Percentiles rank a stretch among this genome's conserved stretches.
Conservation (phyloP, 352 stramenopile species). For the Pythium sukuiense region DNA sequence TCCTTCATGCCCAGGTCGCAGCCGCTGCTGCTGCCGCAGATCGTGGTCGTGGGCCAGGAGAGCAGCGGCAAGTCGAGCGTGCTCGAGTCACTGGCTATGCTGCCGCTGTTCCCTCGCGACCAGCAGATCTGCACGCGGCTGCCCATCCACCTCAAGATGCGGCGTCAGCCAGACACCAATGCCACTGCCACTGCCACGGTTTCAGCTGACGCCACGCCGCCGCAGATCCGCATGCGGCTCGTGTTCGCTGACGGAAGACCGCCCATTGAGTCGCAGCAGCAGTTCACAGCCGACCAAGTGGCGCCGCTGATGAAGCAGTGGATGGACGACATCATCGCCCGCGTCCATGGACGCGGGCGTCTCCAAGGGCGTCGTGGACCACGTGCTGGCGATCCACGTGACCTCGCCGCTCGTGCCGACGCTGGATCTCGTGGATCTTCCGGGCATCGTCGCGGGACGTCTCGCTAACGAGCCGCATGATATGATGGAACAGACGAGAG, state of each 20-base stretch:
- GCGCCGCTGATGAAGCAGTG: slow-evolving; percentile 30
- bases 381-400: slow-evolving; percentile 44
- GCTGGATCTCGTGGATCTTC: slow-evolving; percentile 44
- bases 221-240: slow-evolving; percentile 33
- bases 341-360: slow-evolving; percentile 3
- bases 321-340: slow-evolving; percentile 40
- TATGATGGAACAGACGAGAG: slow-evolving; percentile 42
- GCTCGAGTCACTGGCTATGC: slow-evolving; percentile 46
- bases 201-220: background rate
- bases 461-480: slow-evolving; percentile 35
- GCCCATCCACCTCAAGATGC: slow-evolving; percentile 44
- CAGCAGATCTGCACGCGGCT: slow-evolving; percentile 38
- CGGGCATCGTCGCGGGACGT: slow-evolving; percentile 38
- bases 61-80: slow-evolving; percentile 53
- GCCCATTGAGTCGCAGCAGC: slow-evolving; percentile 23
- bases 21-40: slow-evolving; percentile 33
- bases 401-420: slow-evolving; percentile 37
- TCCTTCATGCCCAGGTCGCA: slow-evolving; percentile 13
- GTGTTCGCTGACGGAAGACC: slow-evolving; percentile 33
- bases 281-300: slow-evolving; percentile 24
- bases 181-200: background rate
- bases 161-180: slow-evolving; percentile 5
- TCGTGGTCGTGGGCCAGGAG: slow-evolving; percentile 48
- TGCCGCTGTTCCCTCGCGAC: slow-evolving; percentile 46
- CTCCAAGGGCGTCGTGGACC: slow-evolving; percentile 32